Evolutionary conservation across 768 basidiomycete genomes (phyloP).

Genomic region (Goffeauzyma gilvescens): DNA sequence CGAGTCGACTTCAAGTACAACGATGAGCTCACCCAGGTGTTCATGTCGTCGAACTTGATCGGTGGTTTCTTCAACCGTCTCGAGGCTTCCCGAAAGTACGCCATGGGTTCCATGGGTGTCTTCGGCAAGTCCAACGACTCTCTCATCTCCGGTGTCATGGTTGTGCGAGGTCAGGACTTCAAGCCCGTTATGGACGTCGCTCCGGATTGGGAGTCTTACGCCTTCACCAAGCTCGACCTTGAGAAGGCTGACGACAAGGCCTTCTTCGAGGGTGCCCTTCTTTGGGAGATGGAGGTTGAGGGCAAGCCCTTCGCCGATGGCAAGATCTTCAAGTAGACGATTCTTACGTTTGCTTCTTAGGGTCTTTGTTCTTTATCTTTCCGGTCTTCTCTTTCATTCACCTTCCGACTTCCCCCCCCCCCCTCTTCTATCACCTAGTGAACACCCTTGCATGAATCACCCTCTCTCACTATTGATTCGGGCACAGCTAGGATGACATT

Average conservation of each 20-base stretch:
- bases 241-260: constrained; percentile 54
- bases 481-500: too few relatives aligned
- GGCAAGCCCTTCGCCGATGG: constrained; percentile 74
- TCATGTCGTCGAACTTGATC: constrained; percentile 74
- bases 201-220: constrained; percentile 82
- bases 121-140: constrained; percentile 63
- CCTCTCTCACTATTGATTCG: too few relatives aligned
- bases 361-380: too few relatives aligned
- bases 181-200: constrained; percentile 53
- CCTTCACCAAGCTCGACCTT: constrained; percentile 48
- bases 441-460: too few relatives aligned
- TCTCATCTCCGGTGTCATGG: constrained; percentile 59
- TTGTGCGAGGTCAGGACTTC: constrained; percentile 51
- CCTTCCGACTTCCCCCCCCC: too few relatives aligned
- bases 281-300: constrained; percentile 78
- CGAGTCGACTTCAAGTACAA: constrained; percentile 94
- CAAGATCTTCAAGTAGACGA: constrained; percentile 33
- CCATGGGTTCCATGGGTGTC: constrained; percentile 83
- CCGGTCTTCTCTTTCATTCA: too few relatives aligned
- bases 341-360: too few relatives aligned
- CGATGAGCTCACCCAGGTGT: constrained; percentile 70
- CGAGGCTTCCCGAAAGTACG: constrained; percentile 75
- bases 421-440: too few relatives aligned
- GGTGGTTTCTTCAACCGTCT: constrained; percentile 92
- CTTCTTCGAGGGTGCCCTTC: constrained; percentile 79